Conservation (phyloP, 1,284 basidiomycete species). For the Tremellales sp. region DNA sequence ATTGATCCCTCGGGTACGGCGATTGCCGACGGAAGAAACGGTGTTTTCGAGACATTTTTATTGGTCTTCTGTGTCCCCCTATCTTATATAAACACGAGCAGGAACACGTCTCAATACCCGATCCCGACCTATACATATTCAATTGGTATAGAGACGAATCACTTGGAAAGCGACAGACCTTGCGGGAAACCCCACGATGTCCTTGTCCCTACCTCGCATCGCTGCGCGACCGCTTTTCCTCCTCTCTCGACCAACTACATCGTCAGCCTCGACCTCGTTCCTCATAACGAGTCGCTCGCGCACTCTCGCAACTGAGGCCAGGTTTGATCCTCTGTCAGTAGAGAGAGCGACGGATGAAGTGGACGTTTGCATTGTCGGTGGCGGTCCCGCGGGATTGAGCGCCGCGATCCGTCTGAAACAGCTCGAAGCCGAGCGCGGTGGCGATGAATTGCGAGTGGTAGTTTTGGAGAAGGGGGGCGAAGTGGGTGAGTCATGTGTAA, state of each 20-base stretch:
- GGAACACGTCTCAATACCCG: too few species aligned
- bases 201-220: too few species aligned
- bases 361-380: slow-evolving; percentile 96
- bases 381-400: slow-evolving; percentile 87
- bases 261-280: background rate
- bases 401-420: slow-evolving; percentile 97
- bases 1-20: too few species aligned
- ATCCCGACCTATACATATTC: too few species aligned
- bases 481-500: slow-evolving; percentile 61
- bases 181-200: too few species aligned
- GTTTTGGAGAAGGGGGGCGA: slow-evolving; percentile 93
- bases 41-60: too few species aligned
- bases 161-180: too few species aligned
- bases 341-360: slow-evolving; percentile 82
- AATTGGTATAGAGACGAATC: too few species aligned
- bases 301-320: slow-evolving; percentile 29
- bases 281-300: slow-evolving; percentile 2
- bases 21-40: too few species aligned
- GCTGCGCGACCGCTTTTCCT: slow-evolving; percentile 3
- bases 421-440: slow-evolving; percentile 71
- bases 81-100: too few species aligned
- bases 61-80: too few species aligned
- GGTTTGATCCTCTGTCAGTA: slow-evolving; percentile 50
- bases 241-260: slow-evolving; percentile 9
- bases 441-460: slow-evolving; percentile 81